Evolutionary conservation across 1,284 basidiomycete species (phyloP).

Genomic region (Cryptococcus wingfieldii): DNA sequence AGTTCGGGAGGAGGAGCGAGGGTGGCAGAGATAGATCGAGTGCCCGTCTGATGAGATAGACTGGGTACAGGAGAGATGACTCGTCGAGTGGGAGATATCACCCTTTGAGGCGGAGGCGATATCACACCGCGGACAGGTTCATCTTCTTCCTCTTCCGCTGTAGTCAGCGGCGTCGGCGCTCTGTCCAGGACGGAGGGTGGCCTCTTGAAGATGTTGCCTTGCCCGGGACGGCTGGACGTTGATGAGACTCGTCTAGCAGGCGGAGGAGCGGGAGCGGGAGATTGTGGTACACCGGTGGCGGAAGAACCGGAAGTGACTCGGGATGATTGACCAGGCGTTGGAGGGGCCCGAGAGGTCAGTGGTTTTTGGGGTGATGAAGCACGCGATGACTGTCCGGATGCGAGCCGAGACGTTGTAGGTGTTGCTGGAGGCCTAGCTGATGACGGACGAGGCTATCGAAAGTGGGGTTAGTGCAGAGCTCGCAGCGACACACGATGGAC

Average conservation of each 20-base stretch:
- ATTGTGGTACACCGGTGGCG: background rate
- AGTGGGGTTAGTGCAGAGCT: background rate
- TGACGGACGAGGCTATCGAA: constrained; percentile 17
- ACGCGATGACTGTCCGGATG: constrained; percentile 16
- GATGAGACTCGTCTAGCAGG: background rate
- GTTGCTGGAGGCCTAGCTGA: constrained; percentile 26
- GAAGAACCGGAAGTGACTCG: constrained; percentile 7
- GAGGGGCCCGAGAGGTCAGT: background rate
- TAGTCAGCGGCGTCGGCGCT: constrained; percentile 6
- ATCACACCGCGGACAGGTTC: background rate
- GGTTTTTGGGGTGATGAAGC: constrained; percentile 20
- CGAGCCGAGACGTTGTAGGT: constrained; percentile 15
- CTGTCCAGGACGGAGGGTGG: constrained; percentile 22
- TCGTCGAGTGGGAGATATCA: constrained; percentile 1
- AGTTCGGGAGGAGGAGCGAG: constrained; percentile 7
- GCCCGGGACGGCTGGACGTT: background rate
- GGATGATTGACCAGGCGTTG: constrained; percentile 7
- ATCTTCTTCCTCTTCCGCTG: constrained; percentile 5
- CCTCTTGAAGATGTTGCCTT: constrained; percentile 12
- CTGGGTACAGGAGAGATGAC: constrained; percentile 10
- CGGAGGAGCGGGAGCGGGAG: constrained; percentile 1
- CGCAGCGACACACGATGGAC: background rate
- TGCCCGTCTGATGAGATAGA: constrained; percentile 1
- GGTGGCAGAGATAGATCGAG: constrained; percentile 15
- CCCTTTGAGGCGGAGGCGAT: constrained; percentile 3